These are phyloP conservation scores for Auricularia auricula-judae DNA, from an alignment of 768 basidiomycete species.

Conservation along the genomic window DNA sequence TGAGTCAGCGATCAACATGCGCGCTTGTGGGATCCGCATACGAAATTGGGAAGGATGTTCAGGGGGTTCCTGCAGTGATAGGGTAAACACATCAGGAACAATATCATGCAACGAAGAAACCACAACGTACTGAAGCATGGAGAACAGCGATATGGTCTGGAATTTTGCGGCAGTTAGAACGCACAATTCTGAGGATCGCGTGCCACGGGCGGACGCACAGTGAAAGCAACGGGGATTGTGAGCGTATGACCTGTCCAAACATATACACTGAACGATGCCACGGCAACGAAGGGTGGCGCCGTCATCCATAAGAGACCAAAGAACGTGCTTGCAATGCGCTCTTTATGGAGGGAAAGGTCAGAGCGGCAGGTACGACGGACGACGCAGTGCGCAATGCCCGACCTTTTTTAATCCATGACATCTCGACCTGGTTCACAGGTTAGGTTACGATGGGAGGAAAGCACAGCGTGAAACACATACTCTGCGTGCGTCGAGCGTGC, in stretches of 20 bases:
- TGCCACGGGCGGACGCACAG: conserved; percentile 9
- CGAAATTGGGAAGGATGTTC: conserved; percentile 8
- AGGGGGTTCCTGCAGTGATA: not conserved
- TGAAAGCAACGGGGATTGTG: conserved; percentile 29
- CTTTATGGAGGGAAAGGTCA: conserved; percentile 6
- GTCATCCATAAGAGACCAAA: conserved; percentile 24
- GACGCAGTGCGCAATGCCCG: not conserved
- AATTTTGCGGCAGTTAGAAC: not conserved
- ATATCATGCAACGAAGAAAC: too few relatives aligned
- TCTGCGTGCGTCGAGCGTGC: conserved; percentile 20
- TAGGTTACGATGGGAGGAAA: too few relatives aligned
- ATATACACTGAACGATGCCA: conserved; percentile 23
- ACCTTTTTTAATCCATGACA: conserved; percentile 21
- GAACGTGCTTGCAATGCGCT: conserved; percentile 15
- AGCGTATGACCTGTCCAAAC: conserved; percentile 22
- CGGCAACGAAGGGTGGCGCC: conserved; percentile 22
- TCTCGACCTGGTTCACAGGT: conserved; percentile 11
- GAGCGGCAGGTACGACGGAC: not conserved
- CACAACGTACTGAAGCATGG: conserved; percentile 1
- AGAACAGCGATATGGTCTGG: conserved; percentile 6
- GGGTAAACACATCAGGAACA: too few relatives aligned
- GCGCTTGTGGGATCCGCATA: conserved; percentile 1
- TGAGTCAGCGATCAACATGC: not conserved
- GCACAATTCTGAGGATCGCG: not conserved
- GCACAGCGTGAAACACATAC: too few relatives aligned